These are phyloP conservation scores for Meyerozyma athensensis DNA, from an alignment of 1,139 yeast genomes.

Conservation along the genomic window DNA sequence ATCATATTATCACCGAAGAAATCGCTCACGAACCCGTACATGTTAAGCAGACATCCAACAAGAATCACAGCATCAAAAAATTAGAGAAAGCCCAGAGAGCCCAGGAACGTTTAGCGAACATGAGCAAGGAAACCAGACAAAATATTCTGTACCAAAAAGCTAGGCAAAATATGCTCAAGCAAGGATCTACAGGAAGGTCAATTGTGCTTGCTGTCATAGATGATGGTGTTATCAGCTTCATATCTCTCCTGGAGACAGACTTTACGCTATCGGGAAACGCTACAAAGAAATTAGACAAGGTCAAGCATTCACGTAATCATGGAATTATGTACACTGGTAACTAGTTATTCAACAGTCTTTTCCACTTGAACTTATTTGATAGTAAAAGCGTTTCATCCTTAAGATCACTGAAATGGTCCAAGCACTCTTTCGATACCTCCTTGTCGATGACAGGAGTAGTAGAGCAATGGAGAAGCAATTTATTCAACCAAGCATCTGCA, in stretches of 20 bases:
- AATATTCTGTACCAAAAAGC: conserved; percentile 24
- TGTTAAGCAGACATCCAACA: conserved; percentile 6
- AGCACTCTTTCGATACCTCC: not conserved
- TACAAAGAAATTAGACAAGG: not conserved
- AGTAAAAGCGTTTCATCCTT: not conserved
- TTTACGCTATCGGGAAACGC: conserved; percentile 32
- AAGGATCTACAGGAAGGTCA: conserved; percentile 43
- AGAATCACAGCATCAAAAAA: conserved; percentile 12
- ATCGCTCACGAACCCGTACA: not conserved
- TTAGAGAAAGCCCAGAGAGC: conserved; percentile 19
- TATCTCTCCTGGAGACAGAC: conserved; percentile 54
- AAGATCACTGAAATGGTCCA: not conserved
- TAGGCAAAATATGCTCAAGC: conserved; percentile 25
- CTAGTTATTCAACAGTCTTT: not conserved
- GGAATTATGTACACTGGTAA: not conserved
- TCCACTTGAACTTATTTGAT: conserved; percentile 1
- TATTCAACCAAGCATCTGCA: not conserved
- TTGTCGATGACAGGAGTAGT: not conserved
- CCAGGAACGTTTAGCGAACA: conserved; percentile 23
- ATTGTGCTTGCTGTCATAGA: conserved; percentile 65
- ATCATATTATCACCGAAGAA: not conserved
- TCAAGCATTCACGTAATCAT: not conserved
- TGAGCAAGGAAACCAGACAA: conserved; percentile 20
- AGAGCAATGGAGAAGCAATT: not conserved
- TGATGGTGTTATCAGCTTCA: conserved; percentile 67